Base-by-base conservation (phyloP, 306 rosid genomes). In the Lithocarpus polystachyus region DNA sequence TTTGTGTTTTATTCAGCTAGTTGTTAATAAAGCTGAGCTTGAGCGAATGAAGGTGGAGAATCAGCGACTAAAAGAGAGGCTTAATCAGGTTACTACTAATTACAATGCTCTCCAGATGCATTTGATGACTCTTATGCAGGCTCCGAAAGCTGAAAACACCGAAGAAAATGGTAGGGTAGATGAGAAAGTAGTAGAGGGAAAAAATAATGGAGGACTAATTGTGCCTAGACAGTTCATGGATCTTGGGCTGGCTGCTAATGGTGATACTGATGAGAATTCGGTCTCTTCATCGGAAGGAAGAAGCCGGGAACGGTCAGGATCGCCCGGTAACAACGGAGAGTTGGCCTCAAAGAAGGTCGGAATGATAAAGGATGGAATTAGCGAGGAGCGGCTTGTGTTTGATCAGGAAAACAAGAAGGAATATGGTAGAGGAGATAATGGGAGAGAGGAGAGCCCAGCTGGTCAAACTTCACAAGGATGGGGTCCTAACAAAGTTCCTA, bases 141-240 rank as follows among this genome's bases (percentile, higher is more conserved):
- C 24, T 22, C 85, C 80, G 43, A 88, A 89, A 80, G 75, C 67
- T 0, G 84, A 75, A 13, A 82, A 61, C 8, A 67, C 13, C 3
- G 88, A 84, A 81, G 86, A 75, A 35, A 54, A 68, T 5, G 48
- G 81, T 45, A 74, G 18, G 55, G 19, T 51, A 33, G 82, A 48
- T 53, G 79, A 19, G 31, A 79, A 55, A 52, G 9, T 26, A 7
- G 84, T 81, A 72, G 84, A 88, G 22, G 75, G 78, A 61, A 82
- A 80, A 68, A n/a, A 37, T 33, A 53, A 11, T 53, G 86, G 72
- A 60, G 82, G 77, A 10, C 29, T n/a, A 1, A 74, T 87, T 40
- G 90, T 85, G 59, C 94, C 96, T 1, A 82, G 95, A 71, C 83
- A 88, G 62, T 84, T 89, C 60, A 89, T 87, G 81, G 96, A 92